A percentile compares a stretch with the other conserved stretches of the same genome.
Evolutionary conservation across 176 grass and related monocot species (phyloP).

Genomic region (Elymus sibiricus): DNA sequence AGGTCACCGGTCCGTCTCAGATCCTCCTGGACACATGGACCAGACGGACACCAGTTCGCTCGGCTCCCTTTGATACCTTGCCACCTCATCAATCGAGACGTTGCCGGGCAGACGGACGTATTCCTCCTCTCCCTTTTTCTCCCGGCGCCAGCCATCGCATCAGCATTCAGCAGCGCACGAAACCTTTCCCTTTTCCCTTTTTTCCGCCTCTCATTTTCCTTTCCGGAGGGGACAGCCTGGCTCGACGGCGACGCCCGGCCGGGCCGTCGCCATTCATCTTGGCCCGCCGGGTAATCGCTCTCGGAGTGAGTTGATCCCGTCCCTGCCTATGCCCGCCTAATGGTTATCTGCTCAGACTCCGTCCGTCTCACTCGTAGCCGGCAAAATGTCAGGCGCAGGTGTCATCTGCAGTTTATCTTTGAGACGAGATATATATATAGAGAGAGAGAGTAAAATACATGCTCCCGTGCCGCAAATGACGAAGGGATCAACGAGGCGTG

Average conservation of each 20-base stretch:
- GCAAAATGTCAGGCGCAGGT: not conserved
- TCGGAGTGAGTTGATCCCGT: not conserved
- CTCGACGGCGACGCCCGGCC: conserved; percentile 45
- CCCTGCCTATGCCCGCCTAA: not conserved
- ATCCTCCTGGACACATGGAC: not conserved
- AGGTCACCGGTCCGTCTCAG: no score
- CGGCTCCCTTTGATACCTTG: not conserved
- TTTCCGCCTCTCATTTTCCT: not conserved
- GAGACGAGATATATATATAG: not conserved
- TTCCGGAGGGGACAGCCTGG: conserved; percentile 48
- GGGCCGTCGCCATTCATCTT: conserved; percentile 43
- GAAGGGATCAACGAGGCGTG: conserved; percentile 8
- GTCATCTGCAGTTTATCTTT: not conserved
- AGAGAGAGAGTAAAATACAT: not conserved
- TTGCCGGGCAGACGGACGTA: not conserved
- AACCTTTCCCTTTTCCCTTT: conserved; percentile 1
- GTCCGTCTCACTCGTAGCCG: not conserved
- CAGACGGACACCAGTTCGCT: not conserved
- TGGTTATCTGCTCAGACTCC: conserved; percentile 27
- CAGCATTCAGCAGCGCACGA: not conserved
- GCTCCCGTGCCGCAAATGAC: not conserved
- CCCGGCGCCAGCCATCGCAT: conserved; percentile 29
- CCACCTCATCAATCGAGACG: not conserved
- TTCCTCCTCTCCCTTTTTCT: conserved; percentile 23
- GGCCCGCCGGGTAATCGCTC: conserved; percentile 26